phyloP scores from a whole-genome alignment of 768 basidiomycete genomes.

The Suillus lakei region DNA sequence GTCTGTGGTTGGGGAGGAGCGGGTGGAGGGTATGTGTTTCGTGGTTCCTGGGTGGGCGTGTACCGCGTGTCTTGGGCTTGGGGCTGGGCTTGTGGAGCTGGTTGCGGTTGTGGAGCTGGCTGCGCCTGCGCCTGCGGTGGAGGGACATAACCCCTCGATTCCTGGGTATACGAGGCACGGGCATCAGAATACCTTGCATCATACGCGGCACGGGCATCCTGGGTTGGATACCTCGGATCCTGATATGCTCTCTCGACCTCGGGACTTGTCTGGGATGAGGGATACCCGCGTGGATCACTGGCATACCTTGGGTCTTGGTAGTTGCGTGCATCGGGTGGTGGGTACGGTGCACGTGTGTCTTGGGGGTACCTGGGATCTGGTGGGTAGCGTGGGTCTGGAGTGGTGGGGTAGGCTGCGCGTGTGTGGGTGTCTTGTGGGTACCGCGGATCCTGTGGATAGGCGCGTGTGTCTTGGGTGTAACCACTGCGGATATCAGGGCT shows the following conservation, averaged over 20 bases:
- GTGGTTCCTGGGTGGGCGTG: neutral
- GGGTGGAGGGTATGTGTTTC: neutral
- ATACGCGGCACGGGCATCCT: neutral
- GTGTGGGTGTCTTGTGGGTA: neutral
- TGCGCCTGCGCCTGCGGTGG: no score
- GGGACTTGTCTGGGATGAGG: neutral
- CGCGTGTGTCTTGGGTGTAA: neutral
- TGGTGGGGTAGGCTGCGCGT: constrained; percentile 4
- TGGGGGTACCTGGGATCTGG: constrained; percentile 15
- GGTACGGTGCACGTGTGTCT: constrained; percentile 5
- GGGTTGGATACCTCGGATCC: neutral
- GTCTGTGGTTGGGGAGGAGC: no score
- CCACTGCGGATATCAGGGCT: neutral
- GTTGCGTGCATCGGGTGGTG: constrained; percentile 3
- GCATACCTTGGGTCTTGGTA: constrained; percentile 2
- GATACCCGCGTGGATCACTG: neutral
- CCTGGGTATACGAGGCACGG: neutral
- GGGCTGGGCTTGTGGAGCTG: constrained; percentile 25
- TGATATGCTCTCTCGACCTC: neutral
- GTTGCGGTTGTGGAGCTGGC: no score
- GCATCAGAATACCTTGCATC: neutral
- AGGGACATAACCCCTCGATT: neutral
- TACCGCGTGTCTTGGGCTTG: constrained; percentile 22
- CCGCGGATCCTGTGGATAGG: neutral
- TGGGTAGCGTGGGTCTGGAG: no score